Percentiles rank a stretch among this genome's conserved stretches.
phyloP scores from a whole-genome alignment of 768 basidiomycete species.

The Candolleomyces efflorescens region DNA sequence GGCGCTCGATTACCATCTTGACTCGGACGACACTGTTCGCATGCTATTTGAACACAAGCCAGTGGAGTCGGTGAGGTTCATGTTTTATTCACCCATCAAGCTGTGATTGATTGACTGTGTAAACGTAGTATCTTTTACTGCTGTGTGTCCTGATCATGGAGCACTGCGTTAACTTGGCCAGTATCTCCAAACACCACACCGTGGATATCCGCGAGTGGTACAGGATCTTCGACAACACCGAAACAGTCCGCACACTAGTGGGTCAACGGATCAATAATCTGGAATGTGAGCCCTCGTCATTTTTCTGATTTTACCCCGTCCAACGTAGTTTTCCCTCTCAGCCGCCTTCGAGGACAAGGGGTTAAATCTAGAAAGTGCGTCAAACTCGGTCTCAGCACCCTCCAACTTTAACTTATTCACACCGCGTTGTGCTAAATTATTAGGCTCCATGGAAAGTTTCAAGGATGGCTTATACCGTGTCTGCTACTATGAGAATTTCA shows the following conservation, averaged over 20 bases:
- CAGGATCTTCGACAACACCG: not conserved
- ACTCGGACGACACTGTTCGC: constrained; percentile 12
- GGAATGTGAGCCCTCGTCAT: constrained; percentile 6
- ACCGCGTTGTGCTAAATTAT: not conserved
- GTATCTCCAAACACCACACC: constrained; percentile 6
- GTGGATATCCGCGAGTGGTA: constrained; percentile 12
- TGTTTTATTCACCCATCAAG: too few relatives aligned
- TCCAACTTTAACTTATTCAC: not conserved
- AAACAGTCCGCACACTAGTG: not conserved
- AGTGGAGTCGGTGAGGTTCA: constrained; percentile 12
- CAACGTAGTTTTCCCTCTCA: not conserved
- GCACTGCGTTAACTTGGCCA: constrained; percentile 9
- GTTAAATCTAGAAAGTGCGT: not conserved
- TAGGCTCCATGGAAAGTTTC: not conserved
- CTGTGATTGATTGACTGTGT: not conserved
- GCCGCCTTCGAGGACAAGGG: not conserved
- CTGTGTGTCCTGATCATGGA: constrained; percentile 14
- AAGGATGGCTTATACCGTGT: not conserved
- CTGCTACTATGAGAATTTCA: not conserved
- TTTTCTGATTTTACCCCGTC: not conserved
- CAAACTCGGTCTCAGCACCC: not conserved
- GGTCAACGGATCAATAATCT: constrained; percentile 3
- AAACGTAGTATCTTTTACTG: constrained; percentile 13
- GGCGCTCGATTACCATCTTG: constrained; percentile 11
- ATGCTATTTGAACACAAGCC: constrained; percentile 7